Conservation (phyloP, 176 grass and related monocot genomes). For the Melocanna baccifera region DNA sequence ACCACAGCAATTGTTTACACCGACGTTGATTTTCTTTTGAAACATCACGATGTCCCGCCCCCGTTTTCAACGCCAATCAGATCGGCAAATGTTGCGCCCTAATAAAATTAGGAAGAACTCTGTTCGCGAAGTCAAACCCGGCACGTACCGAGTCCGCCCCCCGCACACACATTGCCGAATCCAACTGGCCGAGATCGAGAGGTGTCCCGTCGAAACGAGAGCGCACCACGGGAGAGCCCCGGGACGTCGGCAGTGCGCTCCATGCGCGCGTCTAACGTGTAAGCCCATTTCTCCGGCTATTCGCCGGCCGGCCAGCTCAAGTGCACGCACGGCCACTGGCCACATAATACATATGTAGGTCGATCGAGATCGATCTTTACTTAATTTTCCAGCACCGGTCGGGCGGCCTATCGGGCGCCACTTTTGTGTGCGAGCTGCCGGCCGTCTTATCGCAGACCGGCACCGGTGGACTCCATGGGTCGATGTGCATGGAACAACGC, state of each 20-base stretch:
- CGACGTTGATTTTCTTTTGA: not conserved
- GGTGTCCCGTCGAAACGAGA: slow-evolving; percentile 4
- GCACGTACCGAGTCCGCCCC: not conserved
- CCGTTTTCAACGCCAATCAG: not conserved
- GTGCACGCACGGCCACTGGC: not conserved
- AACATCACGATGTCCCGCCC: too few relatives aligned
- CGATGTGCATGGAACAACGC: not conserved
- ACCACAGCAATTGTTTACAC: not conserved
- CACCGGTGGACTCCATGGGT: not conserved
- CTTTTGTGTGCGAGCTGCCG: slow-evolving; percentile 4
- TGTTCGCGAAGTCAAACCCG: not conserved
- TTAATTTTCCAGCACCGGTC: not conserved
- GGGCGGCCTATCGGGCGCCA: not conserved
- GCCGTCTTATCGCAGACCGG: slow-evolving; percentile 16
- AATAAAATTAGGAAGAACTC: not conserved
- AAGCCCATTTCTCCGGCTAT: not conserved
- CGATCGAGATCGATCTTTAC: not conserved
- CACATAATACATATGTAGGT: not conserved
- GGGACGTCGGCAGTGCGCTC: slow-evolving; percentile 10
- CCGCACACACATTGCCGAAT: not conserved
- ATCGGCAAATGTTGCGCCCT: not conserved
- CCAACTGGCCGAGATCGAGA: not conserved
- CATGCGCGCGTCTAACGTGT: not conserved
- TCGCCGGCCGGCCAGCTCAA: not conserved
- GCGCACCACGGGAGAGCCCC: slow-evolving; percentile 1